Base-by-base conservation (phyloP, 2,329 filamentous ascomycete species). In the Ophiostoma himal-ulmi region DNA sequence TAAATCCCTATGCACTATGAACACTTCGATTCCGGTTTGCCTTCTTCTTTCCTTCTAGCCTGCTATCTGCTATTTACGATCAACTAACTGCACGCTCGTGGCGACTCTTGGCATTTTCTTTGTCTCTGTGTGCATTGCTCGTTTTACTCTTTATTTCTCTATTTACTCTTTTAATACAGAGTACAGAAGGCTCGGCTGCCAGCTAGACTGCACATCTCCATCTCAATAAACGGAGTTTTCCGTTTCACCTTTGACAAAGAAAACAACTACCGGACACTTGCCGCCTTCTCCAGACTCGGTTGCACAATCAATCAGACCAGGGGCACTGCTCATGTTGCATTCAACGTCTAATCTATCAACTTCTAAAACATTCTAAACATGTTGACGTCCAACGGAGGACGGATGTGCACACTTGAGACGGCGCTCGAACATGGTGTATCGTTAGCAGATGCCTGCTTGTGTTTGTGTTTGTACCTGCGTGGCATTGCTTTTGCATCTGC, bases 361-460 rank as follows among this genome's bases (percentile, higher is more conserved):
- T 48, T 20, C n/a, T 48, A 48, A 48, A 48, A 48, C 44, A 48
- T 39, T 10, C 44, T 20, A 57, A 62, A 37, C 65, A 22, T 65
- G 3, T 70, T 66, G 69, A 77, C 75, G 75, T 68, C 37, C 30
- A 70, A 70, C 69, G 69, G 69, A 65, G 69, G 34, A 77, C 75
- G 75, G 75, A 75, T 74, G 74, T 71, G 36, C 67, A 64, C n/a
- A 72, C 71, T 81, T 82, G 81, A 83, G 81, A 83, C 81, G 80
- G 81, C 76, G 67, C 66, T 70, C 69, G 69, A 60, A 65, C 34
- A 37, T 57, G 52, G 11, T 57, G n/a, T 14, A 26, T 30, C 41
- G 1, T 17, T 5, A 17, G 41, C 17, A 14, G 37, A 14, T 44
- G 41, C 30, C 30, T 30, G 30, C 30, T 44, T 44, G 41, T 13